Base-by-base conservation (phyloP, 2,329 filamentous ascomycete genomes). In the Fusarium sp. region DNA sequence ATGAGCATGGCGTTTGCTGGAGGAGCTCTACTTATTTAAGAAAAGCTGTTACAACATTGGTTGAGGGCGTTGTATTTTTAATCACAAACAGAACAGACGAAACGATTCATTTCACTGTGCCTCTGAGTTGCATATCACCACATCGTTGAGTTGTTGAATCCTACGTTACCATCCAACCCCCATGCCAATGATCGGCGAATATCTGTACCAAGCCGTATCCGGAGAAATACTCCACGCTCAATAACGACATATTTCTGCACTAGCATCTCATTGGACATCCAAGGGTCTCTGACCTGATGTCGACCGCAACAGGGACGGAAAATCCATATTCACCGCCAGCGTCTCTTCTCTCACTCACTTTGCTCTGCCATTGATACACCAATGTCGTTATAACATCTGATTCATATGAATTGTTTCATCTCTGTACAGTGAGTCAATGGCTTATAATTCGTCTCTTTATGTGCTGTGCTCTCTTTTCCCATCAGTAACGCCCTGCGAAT, bases 1-100 rank as follows among this genome's bases (percentile, higher is more conserved):
- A 56, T 80, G 58, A 74, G 76, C 33, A 79, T 82, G 76, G 77
- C 72, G 15, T 59, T 79, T 43, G 73, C 78, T 15, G 81, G 80
- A 15, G 79, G 76, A 25, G 80, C 77, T 57, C 40, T 81, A 19
- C 69, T 81, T 66, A 59, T 80, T 53, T 81, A 76, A 74, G 43
- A 43, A 38, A 23, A 42, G 11, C n/a, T 21, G 43, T n/a, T 15
- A 47, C 44, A 32, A 6, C 38, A 64, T 25, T 58, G 63, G 32
- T 30, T 49, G 32, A 30, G 9, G 25, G 52, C 40, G 43, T n/a
- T 67, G 37, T 65, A 47, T 44, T 68, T 70, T 38, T 25, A 40
- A 54, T 54, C 49, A 23, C 47, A 10, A 9, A 16, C 30, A 50
- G 47, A 52, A n/a, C 47, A 25, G 30, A 32, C 18, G 44, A 47